Evolutionary conservation across 306 rosid genomes (phyloP).

Genomic region (Fagus sylvatica): DNA sequence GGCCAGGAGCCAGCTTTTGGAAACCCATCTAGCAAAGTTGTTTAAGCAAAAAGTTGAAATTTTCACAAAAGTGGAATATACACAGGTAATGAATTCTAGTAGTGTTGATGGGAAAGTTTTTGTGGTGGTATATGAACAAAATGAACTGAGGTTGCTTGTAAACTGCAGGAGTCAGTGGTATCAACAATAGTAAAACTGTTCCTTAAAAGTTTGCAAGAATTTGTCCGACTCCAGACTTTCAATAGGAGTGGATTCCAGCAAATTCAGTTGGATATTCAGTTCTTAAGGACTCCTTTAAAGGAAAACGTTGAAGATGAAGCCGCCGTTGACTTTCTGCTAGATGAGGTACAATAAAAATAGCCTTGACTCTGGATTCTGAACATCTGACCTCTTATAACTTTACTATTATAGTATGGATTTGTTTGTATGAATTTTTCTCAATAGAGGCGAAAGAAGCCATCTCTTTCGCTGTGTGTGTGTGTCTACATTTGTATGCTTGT

Average conservation of each 20-base stretch:
- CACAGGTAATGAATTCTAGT: slow-evolving; percentile 61
- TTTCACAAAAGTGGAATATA: slow-evolving; percentile 87
- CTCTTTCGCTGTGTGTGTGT: not conserved
- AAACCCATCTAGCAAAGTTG: slow-evolving; percentile 93
- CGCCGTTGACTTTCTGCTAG: slow-evolving; percentile 82
- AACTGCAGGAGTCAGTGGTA: slow-evolving; percentile 79
- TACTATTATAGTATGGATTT: not conserved
- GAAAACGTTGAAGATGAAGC: slow-evolving; percentile 91
- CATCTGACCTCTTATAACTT: not conserved
- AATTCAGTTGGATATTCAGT: slow-evolving; percentile 90
- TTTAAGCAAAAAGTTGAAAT: slow-evolving; percentile 94
- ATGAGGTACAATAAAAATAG: slow-evolving; percentile 62
- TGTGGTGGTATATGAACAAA: slow-evolving; percentile 13
- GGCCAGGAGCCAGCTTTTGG: slow-evolving; percentile 93
- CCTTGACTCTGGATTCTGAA: slow-evolving; percentile 1
- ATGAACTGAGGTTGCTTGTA: slow-evolving; percentile 30
- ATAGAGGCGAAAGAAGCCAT: not conserved
- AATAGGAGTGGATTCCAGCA: slow-evolving; percentile 97
- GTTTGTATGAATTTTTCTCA: not conserved
- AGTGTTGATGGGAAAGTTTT: slow-evolving; percentile 23
- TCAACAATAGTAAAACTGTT: slow-evolving; percentile 77
- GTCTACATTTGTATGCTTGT: not conserved
- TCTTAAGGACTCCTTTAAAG: slow-evolving; percentile 69
- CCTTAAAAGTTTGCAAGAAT: slow-evolving; percentile 93
- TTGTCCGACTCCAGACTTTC: slow-evolving; percentile 76